Evolutionary conservation across 2,329 filamentous ascomycete species (phyloP).

Genomic region (Monosporascus cannonballus): DNA sequence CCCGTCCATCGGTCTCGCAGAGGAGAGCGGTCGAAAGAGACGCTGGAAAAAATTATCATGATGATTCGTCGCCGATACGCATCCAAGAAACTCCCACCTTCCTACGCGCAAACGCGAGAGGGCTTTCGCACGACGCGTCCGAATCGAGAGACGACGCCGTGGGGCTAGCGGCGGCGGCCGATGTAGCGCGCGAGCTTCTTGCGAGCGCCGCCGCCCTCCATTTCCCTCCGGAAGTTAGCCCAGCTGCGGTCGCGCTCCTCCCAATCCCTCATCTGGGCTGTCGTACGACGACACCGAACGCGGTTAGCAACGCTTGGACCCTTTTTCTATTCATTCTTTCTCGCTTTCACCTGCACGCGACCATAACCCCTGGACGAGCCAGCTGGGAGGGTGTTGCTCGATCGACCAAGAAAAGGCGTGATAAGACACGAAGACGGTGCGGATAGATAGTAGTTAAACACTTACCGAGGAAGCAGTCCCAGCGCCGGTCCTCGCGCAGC

Average conservation of each 20-base stretch:
- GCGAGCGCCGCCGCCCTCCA: constrained; percentile 25
- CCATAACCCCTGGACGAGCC: neutral
- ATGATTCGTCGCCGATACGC: too few species aligned
- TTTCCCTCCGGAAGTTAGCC: constrained; percentile 35
- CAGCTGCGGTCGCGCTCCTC: constrained; percentile 46
- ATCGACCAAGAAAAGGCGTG: too few species aligned
- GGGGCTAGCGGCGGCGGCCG: constrained; percentile 16
- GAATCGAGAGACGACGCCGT: too few species aligned
- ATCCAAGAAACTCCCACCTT: too few species aligned
- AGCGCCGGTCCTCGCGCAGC: constrained; percentile 49
- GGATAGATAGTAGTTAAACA: constrained; percentile 7
- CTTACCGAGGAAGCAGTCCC: constrained; percentile 56
- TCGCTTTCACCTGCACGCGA: too few species aligned
- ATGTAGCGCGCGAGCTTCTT: constrained; percentile 36
- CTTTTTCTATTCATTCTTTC: neutral
- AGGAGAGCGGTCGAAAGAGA: constrained; percentile 7
- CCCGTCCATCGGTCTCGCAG: neutral
- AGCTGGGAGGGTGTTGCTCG: neutral
- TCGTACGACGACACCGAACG: constrained; percentile 1
- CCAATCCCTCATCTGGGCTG: constrained; percentile 45
- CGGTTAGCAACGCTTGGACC: constrained; percentile 3
- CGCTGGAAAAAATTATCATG: neutral
- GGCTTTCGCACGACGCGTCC: too few species aligned
- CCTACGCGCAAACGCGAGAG: too few species aligned
- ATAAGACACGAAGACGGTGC: too few species aligned